Evolutionary conservation across 2,329 filamentous ascomycete species (phyloP).

Genomic region (Byssoonygena ceratinophila): DNA sequence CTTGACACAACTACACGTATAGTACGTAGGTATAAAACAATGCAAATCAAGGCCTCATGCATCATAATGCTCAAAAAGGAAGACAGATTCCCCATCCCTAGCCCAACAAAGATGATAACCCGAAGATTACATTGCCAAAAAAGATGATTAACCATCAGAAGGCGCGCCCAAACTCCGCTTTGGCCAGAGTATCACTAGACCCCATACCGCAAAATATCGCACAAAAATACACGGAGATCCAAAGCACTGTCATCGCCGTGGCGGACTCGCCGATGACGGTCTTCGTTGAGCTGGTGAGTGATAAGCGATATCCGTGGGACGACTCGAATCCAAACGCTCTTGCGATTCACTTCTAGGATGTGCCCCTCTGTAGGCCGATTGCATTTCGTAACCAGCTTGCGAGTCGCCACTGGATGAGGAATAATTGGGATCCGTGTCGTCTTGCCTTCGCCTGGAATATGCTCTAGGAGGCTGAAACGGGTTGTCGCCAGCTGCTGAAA

Average conservation of each 20-base stretch:
- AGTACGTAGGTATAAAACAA: neutral
- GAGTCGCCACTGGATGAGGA: constrained; percentile 14
- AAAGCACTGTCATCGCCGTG: neutral
- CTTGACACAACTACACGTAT: neutral
- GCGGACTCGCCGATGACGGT: constrained; percentile 5
- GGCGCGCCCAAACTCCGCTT: neutral
- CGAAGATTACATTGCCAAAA: neutral
- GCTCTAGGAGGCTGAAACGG: constrained; percentile 12
- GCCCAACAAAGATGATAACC: neutral
- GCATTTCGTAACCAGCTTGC: constrained; percentile 13
- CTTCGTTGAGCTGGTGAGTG: neutral
- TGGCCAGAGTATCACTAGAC: neutral
- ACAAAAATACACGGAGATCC: neutral
- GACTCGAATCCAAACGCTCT: constrained; percentile 3
- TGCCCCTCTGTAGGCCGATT: constrained; percentile 9
- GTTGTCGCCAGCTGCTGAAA: constrained; percentile 3
- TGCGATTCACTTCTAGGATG: constrained; percentile 5
- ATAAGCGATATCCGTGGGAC: constrained; percentile 8
- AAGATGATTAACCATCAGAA: neutral
- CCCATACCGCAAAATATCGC: neutral
- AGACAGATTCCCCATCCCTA: neutral
- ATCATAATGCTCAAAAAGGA: neutral
- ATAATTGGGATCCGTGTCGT: constrained; percentile 4
- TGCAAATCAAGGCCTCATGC: neutral
- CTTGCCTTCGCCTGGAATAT: constrained; percentile 1